These are phyloP conservation scores for Fusarium vanettenii DNA, from an alignment of 2,329 filamentous ascomycete genomes.

Conservation along the genomic window DNA sequence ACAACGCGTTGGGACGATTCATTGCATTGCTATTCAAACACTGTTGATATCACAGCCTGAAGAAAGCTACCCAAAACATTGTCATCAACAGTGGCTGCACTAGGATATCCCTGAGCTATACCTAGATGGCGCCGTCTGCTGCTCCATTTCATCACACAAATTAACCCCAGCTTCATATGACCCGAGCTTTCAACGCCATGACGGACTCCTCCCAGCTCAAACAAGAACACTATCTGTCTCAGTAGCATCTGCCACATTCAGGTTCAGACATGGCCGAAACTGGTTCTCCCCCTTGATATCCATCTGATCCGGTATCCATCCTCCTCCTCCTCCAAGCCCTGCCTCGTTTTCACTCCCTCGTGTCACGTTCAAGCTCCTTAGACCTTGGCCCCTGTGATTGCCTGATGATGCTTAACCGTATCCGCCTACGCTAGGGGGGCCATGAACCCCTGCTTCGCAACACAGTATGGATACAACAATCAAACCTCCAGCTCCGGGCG, in stretches of 20 bases:
- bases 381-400: constrained; percentile 27
- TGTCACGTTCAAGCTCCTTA: constrained; percentile 30
- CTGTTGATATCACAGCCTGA: background rate
- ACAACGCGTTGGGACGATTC: background rate
- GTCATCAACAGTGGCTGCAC: constrained; percentile 15
- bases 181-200: constrained; percentile 15
- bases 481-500: constrained; percentile 22
- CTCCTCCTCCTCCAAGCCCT: background rate
- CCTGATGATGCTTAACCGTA: constrained; percentile 38
- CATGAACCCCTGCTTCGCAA: constrained; percentile 27
- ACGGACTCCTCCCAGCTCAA: constrained; percentile 7
- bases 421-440: constrained; percentile 37
- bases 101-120: constrained; percentile 28
- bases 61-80: background rate
- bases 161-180: constrained; percentile 10
- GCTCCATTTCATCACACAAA: background rate
- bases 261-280: constrained; percentile 31
- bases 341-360: constrained; percentile 15
- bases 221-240: constrained; percentile 10
- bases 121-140: constrained; percentile 1
- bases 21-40: background rate
- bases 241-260: constrained; percentile 6
- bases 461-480: constrained; percentile 24
- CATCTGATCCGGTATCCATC: background rate
- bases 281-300: constrained; percentile 17